A percentile compares a stretch with the other conserved stretches of the same genome.
These are phyloP conservation scores for Schwanniomyces yamadae DNA, from an alignment of 805 yeast species.

Conservation along the genomic window DNA sequence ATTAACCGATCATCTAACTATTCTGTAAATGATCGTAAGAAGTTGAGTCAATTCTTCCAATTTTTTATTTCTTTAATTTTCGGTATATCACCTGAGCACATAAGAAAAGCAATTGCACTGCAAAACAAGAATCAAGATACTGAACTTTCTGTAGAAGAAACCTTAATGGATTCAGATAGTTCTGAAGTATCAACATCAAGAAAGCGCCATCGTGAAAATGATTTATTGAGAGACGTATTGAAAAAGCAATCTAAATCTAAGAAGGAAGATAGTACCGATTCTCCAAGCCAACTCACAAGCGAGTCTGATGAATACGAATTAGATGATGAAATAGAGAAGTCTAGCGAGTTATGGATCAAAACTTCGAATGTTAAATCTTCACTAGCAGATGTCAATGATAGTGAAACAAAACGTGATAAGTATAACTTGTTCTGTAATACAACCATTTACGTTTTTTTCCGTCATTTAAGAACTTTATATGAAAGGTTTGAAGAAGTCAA, in stretches of 20 bases:
- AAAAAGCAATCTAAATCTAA: slow-evolving; percentile 47
- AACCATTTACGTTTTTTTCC: slow-evolving; percentile 83
- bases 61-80: slow-evolving; percentile 74
- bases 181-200: slow-evolving; percentile 27
- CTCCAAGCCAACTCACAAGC: slow-evolving; percentile 23
- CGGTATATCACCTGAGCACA: slow-evolving; percentile 49
- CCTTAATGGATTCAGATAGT: slow-evolving; percentile 6
- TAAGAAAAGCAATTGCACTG: slow-evolving; percentile 39
- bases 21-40: slow-evolving; percentile 78
- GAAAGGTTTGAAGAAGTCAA: slow-evolving; percentile 80
- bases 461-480: slow-evolving; percentile 78
- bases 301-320: slow-evolving; percentile 35
- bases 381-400: slow-evolving; percentile 20
- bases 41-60: slow-evolving; percentile 66
- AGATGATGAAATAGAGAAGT: slow-evolving; percentile 30
- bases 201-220: slow-evolving; percentile 54
- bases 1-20: slow-evolving; percentile 69
- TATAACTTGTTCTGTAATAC: slow-evolving; percentile 87
- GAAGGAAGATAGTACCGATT: slow-evolving; percentile 34
- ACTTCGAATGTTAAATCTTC: slow-evolving; percentile 33
- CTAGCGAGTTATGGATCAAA: slow-evolving; percentile 45
- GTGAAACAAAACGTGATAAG: slow-evolving; percentile 44
- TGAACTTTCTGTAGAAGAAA: slow-evolving; percentile 3
- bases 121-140: slow-evolving; percentile 12
- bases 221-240: slow-evolving; percentile 58